Conservation (phyloP, 106 monocot species). For the Phalaenopsis equestris region DNA sequence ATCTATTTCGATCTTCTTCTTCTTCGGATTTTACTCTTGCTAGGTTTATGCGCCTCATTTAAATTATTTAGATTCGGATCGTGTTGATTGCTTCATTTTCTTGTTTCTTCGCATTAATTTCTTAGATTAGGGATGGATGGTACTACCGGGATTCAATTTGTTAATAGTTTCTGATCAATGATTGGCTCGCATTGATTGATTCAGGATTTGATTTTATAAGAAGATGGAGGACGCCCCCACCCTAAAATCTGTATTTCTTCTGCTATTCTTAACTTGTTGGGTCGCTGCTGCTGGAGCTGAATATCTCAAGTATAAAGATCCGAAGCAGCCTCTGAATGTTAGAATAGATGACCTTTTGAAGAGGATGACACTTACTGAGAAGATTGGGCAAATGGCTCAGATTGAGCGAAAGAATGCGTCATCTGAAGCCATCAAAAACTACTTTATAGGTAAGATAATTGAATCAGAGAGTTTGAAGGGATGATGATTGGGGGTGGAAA, state of each 20-base stretch:
- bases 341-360: conserved; percentile 26
- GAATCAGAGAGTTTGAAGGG: neutral
- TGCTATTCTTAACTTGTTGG: conserved; percentile 18
- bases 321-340: conserved; percentile 23
- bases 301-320: conserved; percentile 32
- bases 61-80: neutral
- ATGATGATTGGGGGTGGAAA: neutral
- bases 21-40: neutral
- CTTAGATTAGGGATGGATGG: neutral
- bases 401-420: conserved; percentile 26
- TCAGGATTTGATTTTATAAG: neutral
- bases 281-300: conserved; percentile 10
- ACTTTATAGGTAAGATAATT: conserved; percentile 19
- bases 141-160: neutral
- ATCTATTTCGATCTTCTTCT: neutral
- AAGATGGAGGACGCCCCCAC: conserved; percentile 2
- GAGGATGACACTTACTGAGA: conserved; percentile 40
- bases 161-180: neutral
- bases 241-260: neutral
- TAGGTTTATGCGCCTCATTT: neutral
- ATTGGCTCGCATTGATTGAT: neutral
- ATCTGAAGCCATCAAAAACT: conserved; percentile 14
- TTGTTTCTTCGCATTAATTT: neutral
- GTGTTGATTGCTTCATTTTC: neutral
- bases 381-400: conserved; percentile 45